phyloP scores from a whole-genome alignment of 2,329 filamentous ascomycete genomes.

The Fusarium multiceps region DNA sequence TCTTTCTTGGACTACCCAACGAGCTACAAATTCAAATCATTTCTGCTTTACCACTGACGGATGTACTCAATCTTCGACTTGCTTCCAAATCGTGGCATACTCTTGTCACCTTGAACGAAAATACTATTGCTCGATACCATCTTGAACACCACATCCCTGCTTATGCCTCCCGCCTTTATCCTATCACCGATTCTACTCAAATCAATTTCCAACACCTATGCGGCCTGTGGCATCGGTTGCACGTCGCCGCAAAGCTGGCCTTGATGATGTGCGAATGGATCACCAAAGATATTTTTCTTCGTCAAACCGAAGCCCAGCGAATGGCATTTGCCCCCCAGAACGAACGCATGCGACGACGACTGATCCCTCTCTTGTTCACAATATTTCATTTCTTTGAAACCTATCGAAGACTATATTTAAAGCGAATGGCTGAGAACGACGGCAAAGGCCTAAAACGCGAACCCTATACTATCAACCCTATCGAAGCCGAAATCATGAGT shows the following conservation, averaged over 20 bases:
- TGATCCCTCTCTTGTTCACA: constrained; percentile 73
- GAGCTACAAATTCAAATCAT: constrained; percentile 74
- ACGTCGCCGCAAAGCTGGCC: constrained; percentile 72
- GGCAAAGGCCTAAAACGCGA: constrained; percentile 62
- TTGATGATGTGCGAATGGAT: constrained; percentile 72
- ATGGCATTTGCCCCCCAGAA: constrained; percentile 69
- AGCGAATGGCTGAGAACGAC: constrained; percentile 64
- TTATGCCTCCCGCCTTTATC: constrained; percentile 71
- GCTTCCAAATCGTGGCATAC: constrained; percentile 70
- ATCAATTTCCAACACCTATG: constrained; percentile 71
- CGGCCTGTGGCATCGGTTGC: constrained; percentile 72
- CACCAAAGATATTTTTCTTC: constrained; percentile 72
- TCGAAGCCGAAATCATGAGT: constrained; percentile 70
- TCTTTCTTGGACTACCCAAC: constrained; percentile 69
- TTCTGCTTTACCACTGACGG: constrained; percentile 67
- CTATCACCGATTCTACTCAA: constrained; percentile 58
- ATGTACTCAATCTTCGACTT: constrained; percentile 68
- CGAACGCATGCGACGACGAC: constrained; percentile 71
- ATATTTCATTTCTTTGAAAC: constrained; percentile 76
- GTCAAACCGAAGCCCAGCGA: constrained; percentile 65
- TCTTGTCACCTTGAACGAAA: constrained; percentile 69
- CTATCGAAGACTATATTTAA: constrained; percentile 68
- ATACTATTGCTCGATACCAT: constrained; percentile 70
- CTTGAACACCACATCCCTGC: constrained; percentile 68
- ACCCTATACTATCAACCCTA: constrained; percentile 71